Percentiles rank a stretch among this genome's conserved stretches.
Evolutionary conservation across 768 basidiomycete genomes (phyloP).

Genomic region (Boletellus sp.): DNA sequence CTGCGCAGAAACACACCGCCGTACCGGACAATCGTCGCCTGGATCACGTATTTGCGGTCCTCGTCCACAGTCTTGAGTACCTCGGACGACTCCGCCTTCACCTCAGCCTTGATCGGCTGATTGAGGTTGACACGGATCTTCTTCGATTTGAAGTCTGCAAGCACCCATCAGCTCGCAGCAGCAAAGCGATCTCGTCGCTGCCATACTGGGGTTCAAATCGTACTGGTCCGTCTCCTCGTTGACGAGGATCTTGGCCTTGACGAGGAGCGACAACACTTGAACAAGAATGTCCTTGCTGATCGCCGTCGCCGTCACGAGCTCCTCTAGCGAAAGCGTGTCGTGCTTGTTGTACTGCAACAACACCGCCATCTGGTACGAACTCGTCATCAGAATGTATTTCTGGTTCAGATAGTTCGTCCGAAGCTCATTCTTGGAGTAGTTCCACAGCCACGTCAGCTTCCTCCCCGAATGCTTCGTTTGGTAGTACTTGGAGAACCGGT

Average conservation of each 20-base stretch:
- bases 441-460: constrained; percentile 98
- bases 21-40: constrained; percentile 86
- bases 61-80: constrained; percentile 95
- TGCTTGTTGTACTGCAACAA: constrained; percentile 90
- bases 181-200: neutral
- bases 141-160: constrained; percentile 81
- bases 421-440: constrained; percentile 95
- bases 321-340: constrained; percentile 80
- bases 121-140: constrained; percentile 92
- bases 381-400: constrained; percentile 95
- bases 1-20: neutral
- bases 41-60: constrained; percentile 94
- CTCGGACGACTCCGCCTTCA: constrained; percentile 85
- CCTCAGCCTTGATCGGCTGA: constrained; percentile 90
- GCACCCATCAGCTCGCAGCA: neutral
- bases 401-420: constrained; percentile 89
- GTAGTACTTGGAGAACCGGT: constrained; percentile 91
- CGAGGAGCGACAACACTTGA: constrained; percentile 58
- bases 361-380: constrained; percentile 94
- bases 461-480: constrained; percentile 91
- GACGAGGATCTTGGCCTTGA: constrained; percentile 86
- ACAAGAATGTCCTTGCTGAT: constrained; percentile 78
- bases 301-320: constrained; percentile 74
- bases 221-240: constrained; percentile 88
- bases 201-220: constrained; percentile 80